phyloP scores from a whole-genome alignment of 2,329 filamentous ascomycete genomes.

The Calycina marina region DNA sequence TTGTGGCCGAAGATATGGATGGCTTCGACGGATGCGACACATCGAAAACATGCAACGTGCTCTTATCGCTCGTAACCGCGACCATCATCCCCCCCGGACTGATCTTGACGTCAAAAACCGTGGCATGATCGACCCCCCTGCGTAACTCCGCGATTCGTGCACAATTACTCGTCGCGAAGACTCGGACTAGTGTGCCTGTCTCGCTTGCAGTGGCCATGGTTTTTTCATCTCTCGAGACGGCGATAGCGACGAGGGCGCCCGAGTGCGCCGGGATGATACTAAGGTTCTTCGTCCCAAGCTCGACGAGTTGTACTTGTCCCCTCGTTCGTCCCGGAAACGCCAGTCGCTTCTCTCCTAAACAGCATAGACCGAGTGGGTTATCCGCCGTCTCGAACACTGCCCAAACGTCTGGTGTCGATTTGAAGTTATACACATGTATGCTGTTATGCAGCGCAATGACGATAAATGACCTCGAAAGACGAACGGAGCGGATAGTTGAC shows the following conservation, averaged over 20 bases:
- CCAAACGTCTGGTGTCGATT: constrained; percentile 53
- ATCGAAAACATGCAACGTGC: constrained; percentile 88
- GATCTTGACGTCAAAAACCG: constrained; percentile 77
- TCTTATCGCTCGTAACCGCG: constrained; percentile 92
- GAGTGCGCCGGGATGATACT: constrained; percentile 90
- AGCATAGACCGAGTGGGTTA: constrained; percentile 70
- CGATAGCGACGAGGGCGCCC: constrained; percentile 61
- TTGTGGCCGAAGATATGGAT: constrained; percentile 21
- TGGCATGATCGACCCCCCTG: constrained; percentile 75
- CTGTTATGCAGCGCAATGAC: constrained; percentile 71
- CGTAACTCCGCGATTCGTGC: constrained; percentile 73
- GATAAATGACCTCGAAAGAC: constrained; percentile 61
- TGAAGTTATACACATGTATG: constrained; percentile 68
- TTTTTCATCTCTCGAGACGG: constrained; percentile 65
- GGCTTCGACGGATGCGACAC: constrained; percentile 43
- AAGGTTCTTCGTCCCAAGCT: constrained; percentile 64
- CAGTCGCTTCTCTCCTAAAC: constrained; percentile 56
- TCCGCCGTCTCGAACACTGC: constrained; percentile 74
- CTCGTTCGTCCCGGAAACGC: constrained; percentile 77
- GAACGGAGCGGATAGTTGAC: constrained; percentile 66
- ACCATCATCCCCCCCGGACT: constrained; percentile 67
- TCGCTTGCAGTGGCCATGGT: constrained; percentile 83
- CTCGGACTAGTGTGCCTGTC: constrained; percentile 75
- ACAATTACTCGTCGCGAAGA: constrained; percentile 70
- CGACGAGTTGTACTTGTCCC: constrained; percentile 81